phyloP scores from a whole-genome alignment of 1,284 basidiomycete species.

The Papiliotrema fonsecae region DNA sequence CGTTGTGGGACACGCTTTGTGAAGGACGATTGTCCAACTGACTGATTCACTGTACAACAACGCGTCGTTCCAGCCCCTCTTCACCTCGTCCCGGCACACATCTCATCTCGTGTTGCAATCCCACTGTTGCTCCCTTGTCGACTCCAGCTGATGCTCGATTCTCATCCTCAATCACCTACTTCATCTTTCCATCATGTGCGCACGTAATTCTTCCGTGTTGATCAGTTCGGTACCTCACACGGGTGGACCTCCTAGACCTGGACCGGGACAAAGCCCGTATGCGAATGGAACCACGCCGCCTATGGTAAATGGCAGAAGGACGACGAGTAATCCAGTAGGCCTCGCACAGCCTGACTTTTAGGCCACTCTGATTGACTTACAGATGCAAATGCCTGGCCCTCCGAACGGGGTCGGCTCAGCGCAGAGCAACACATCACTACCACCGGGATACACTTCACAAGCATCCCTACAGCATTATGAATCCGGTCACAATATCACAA shows the following conservation, averaged over 20 bases:
- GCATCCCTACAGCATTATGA: neutral
- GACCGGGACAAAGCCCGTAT: neutral
- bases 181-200: neutral
- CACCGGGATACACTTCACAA: neutral
- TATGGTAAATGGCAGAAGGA: conserved; percentile 22
- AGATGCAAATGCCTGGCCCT: neutral
- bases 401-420: no score
- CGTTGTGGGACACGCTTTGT: no score
- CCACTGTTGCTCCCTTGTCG: no score
- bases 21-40: no score
- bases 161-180: neutral
- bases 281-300: conserved; percentile 12
- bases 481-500: no score
- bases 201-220: conserved; percentile 4
- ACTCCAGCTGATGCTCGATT: neutral
- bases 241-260: conserved; percentile 2
- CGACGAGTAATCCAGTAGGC: conserved; percentile 32
- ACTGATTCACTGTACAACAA: no score
- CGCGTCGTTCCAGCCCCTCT: no score
- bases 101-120: no score
- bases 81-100: no score
- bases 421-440: neutral
- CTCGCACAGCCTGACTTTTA: neutral
- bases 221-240: conserved; percentile 4
- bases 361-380: neutral